Percentiles rank a stretch among this genome's conserved stretches.
Evolutionary conservation across 352 stramenopile genomes (phyloP).

Genomic region (Phytopythium aichiense): DNA sequence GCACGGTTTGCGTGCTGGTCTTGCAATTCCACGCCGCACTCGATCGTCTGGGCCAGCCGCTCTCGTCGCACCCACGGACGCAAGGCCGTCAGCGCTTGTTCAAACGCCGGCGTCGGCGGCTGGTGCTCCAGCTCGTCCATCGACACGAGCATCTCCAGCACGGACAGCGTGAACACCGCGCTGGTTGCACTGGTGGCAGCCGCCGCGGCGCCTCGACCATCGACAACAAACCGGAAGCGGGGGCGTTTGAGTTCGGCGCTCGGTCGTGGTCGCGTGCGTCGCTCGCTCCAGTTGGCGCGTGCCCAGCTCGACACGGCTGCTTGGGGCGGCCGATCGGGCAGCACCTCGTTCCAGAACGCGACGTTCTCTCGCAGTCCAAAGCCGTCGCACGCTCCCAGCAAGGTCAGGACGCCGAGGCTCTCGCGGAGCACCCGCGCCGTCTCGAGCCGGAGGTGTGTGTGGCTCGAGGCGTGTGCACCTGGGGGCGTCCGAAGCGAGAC

Average conservation of each 20-base stretch:
- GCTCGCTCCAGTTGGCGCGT: slow-evolving; percentile 11
- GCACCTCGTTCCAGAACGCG: slow-evolving; percentile 18
- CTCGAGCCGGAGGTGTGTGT: neutral
- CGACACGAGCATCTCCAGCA: slow-evolving; percentile 1
- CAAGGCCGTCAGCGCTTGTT: neutral
- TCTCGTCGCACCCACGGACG: slow-evolving; percentile 2
- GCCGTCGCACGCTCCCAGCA: slow-evolving; percentile 12
- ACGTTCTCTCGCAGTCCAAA: slow-evolving; percentile 13
- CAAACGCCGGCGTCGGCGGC: neutral
- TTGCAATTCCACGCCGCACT: slow-evolving; percentile 1
- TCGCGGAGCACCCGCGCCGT: slow-evolving; percentile 5
- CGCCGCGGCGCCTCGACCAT: neutral
- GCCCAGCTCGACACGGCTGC: slow-evolving; percentile 10
- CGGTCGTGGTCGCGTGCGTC: slow-evolving; percentile 6
- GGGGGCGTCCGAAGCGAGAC: slow-evolving; percentile 6
- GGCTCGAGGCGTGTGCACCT: neutral
- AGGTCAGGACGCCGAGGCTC: slow-evolving; percentile 14
- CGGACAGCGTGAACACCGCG: neutral
- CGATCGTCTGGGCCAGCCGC: neutral
- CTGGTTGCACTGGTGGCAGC: neutral
- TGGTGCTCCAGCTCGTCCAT: neutral
- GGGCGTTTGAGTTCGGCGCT: neutral
- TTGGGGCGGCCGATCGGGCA: slow-evolving; percentile 2
- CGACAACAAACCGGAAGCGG: neutral
- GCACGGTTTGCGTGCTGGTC: neutral